Percentiles rank a stretch among this genome's conserved stretches.
phyloP scores from a whole-genome alignment of 495 filamentous ascomycete species.

The Niebla homalea region DNA sequence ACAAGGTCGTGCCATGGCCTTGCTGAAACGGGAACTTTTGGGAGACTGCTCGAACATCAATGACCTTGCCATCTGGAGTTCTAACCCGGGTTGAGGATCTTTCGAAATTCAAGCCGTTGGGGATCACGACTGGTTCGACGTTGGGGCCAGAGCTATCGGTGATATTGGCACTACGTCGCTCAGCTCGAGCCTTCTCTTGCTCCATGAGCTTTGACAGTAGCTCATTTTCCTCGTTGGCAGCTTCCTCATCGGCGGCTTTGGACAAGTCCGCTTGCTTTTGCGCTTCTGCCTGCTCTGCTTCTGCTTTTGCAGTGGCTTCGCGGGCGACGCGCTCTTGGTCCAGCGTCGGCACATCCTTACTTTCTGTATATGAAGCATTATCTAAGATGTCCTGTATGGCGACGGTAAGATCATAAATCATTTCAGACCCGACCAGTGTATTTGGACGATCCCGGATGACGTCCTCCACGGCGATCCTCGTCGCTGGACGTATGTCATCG shows the following conservation, averaged over 20 bases:
- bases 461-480: conserved; percentile 52
- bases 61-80: conserved; percentile 39
- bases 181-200: conserved; percentile 37
- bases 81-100: conserved; percentile 44
- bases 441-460: conserved; percentile 58
- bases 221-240: conserved; percentile 56
- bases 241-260: conserved; percentile 31
- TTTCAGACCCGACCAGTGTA: conserved; percentile 61
- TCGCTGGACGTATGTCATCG: conserved; percentile 46
- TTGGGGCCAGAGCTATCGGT: conserved; percentile 1
- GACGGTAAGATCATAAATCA: conserved; percentile 80
- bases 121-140: conserved; percentile 21
- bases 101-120: conserved; percentile 53
- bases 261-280: conserved; percentile 21
- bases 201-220: conserved; percentile 61
- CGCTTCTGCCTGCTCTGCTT: conserved; percentile 34
- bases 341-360: conserved; percentile 65
- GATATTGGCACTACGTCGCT: conserved; percentile 25
- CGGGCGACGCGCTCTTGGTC: conserved; percentile 73
- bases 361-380: conserved; percentile 61
- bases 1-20: conserved; percentile 26
- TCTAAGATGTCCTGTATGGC: conserved; percentile 79
- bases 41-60: conserved; percentile 51
- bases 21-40: conserved; percentile 44
- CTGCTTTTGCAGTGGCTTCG: conserved; percentile 38